These are phyloP conservation scores for Candida neerlandica DNA, from an alignment of 1,139 yeast genomes.

Conservation along the genomic window DNA sequence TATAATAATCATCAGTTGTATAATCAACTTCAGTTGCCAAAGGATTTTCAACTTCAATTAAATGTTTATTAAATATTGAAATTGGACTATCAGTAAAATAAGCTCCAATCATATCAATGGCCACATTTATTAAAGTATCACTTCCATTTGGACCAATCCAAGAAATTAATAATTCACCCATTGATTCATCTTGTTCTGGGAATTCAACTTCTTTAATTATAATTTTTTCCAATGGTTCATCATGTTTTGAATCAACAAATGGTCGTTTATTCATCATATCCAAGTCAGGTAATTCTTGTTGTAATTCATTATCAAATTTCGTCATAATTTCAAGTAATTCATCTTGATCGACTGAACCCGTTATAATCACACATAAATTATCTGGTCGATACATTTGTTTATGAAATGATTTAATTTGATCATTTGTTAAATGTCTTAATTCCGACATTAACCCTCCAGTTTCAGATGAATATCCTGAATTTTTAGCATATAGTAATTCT, in stretches of 20 bases:
- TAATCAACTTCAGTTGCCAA: slow-evolving; percentile 72
- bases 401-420: slow-evolving; percentile 78
- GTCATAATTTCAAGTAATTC: slow-evolving; percentile 66
- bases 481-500: slow-evolving; percentile 56
- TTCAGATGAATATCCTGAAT: slow-evolving; percentile 76
- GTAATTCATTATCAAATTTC: slow-evolving; percentile 63
- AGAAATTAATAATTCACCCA: slow-evolving; percentile 72
- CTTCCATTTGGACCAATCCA: slow-evolving; percentile 82
- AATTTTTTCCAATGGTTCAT: slow-evolving; percentile 42
- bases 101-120: slow-evolving; percentile 70
- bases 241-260: slow-evolving; percentile 72
- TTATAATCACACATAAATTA: slow-evolving; percentile 77
- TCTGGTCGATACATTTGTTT: slow-evolving; percentile 73
- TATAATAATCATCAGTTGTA: slow-evolving; percentile 69
- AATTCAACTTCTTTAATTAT: slow-evolving; percentile 62
- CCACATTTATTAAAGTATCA: slow-evolving; percentile 58
- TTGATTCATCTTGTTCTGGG: slow-evolving; percentile 87
- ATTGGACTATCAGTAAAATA: slow-evolving; percentile 79
- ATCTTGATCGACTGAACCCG: slow-evolving; percentile 78
- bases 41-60: slow-evolving; percentile 85
- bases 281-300: slow-evolving; percentile 29
- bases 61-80: slow-evolving; percentile 62
- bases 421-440: slow-evolving; percentile 70
- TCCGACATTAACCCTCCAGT: slow-evolving; percentile 90
- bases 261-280: too few relatives aligned